Base-by-base conservation (phyloP, 139 green algal species). In the Chara braunii region DNA sequence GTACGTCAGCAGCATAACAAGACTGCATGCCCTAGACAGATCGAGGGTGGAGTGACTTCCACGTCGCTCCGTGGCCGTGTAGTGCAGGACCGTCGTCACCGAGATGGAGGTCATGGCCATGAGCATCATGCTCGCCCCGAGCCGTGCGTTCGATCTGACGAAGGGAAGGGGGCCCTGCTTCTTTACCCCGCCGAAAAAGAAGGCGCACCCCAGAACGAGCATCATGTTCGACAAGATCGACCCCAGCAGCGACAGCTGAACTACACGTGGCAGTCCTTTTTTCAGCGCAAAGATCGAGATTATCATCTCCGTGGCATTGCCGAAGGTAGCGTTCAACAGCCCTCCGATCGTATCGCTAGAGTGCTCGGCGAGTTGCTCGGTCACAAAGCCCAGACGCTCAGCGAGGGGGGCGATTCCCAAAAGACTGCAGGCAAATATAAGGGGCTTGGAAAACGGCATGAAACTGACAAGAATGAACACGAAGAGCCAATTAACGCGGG, bases 301-400 rank as follows among this genome's bases (percentile, higher is more conserved):
- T 61, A 97, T 96, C 61, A 97, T 75, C 78, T 97, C 91, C 37
- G 92, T 89, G 4, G 91, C 82, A 51, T 96, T 96, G 48, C 90
- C 89, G 71, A 95, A 95, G 2, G 89, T 94, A 7, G 89, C 89
- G 70, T 95, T 95, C 42, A 82, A 53, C 26, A 82, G 45, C n/a
- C 75, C 75, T 11, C 75, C 75, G 23, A 82, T 42, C 55, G 66
- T 60, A 9, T 11, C 12, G 50, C 11, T 14, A 58, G 37, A 48
- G 40, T 26, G 18, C 18, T 18, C 7, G 22, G 45, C 50, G 14
- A 73, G 58, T 71, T 48, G 70, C 74, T 82, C 75, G 1, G 75
- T 82, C 28, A 81, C 51, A 54, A 56, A 82, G 23, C 75, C 75
- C 4, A 82, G 60, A 9, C 75, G 43, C 51, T 82, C 75, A 5